Evolutionary conservation across 2,329 filamentous ascomycete species (phyloP), one percentile per base, ranked within the genome.

Genomic region (Dactylellina parvicollis): DNA sequence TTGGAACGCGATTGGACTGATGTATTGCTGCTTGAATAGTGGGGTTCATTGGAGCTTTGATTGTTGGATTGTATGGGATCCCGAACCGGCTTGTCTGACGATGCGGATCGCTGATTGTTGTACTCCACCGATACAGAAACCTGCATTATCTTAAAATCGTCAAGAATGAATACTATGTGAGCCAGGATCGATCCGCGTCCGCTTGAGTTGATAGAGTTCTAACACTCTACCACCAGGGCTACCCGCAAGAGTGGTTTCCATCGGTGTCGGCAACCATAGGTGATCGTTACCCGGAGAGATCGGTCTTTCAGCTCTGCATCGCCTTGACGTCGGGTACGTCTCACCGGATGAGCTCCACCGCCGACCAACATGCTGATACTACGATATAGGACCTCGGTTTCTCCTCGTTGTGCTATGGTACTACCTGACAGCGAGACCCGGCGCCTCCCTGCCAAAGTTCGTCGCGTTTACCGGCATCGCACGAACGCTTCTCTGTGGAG

Each of bases 71-170:
- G 77, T 78, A 76, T 44, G 76, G 86, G 79, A 93, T 94, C 66
- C 98, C 98, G 80, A 76, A 96, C 75, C 76, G 80, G 94, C 64
- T 14, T 28, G 30, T 16, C 30, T 20, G 22, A 22, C 16, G 38
- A 28, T 24, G n/a, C 28, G 14, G 26, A 59, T 50, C 52, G 62
- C 64, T 62, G 60, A 69, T 60, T 40, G 42, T 40, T 32, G 61
- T 44, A 30, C n/a, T 30, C 28, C 47, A 22, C 34, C n/a, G 18
- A 24, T 28, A 55, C 28, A 78, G 77, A 66, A 78, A 75, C 52
- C 86, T 99, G 52, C 95, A 99, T 82, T 98, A 95, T 83, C 87
- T 90, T 79, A 99, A 99, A 84, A 99, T 99, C 77, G 95, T 99
- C 64, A 85, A 97, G 82, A 99, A 99, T 82, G 92, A 99, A 82